Base-by-base conservation (phyloP, 768 basidiomycete species). In the Suillus plorans region DNA sequence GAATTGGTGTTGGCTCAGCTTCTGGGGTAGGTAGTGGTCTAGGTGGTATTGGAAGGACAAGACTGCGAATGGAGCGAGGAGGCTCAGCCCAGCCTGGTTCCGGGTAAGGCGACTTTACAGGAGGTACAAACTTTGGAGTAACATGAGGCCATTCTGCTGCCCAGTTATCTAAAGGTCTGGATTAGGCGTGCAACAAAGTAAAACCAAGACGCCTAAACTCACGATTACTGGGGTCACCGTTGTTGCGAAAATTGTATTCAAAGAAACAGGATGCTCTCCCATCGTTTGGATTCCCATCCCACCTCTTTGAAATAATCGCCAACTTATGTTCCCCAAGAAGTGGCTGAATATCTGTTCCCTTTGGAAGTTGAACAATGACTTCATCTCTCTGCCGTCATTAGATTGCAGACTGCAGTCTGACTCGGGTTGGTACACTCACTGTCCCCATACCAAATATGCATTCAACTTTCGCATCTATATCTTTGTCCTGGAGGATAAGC, bases 151-250 rank as follows among this genome's bases (percentile, higher is more conserved):
- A 76, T n/a, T 66, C 63, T 16, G 70, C 73, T 2, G 53, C 60
- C 75, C 75, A 76, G 28, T 69, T 70, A 37, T 76, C 75, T 76
- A 45, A 45, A 61, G 55, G 34, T 18, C 34, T 22, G n/a, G 14
- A 22, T 39, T 41, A 36, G 13, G 10, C n/a, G 28, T 34, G 42
- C 52, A 5, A 47, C 31, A 45, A 44, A 37, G 4, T 18, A 50
- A 31, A 28, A 41, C 14, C 22, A 25, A 20, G 22, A 47, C 14
- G 25, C 25, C 16, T 45, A 13, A 28, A 72, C 74, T 66, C 34
- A 77, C 76, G 75, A 41, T 70, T 71, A 42, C 68, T 62, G 39
- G 76, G 76, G 53, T 76, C 74, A 8, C 75, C 76, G 2, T 76
- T 71, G 13, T 70, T 69, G 34, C 61, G 66, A 74, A 72, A 76